Evolutionary conservation across 495 filamentous ascomycete genomes (phyloP), one percentile per base, ranked within the genome.

Genomic region (Neurospora intermedia): DNA sequence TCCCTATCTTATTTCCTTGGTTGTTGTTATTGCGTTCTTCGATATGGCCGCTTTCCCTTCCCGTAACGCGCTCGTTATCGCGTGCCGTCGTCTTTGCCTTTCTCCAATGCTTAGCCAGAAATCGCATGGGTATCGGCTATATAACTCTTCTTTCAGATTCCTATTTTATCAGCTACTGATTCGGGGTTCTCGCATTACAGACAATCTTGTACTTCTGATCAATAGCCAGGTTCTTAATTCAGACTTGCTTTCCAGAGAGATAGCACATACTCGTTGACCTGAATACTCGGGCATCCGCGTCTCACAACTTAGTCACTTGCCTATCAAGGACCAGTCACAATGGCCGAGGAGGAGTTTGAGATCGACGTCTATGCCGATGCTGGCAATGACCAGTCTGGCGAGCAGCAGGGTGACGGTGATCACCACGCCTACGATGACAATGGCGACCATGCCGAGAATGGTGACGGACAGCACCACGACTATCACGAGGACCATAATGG

Each of bases 291-390:
- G 27, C 62, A 35, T 71, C 62, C 39, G 11, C 72, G 31, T 69
- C 62, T 59, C 35, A 62, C 69, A 27, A 40, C 23, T 71, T 43
- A 73, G 71, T 27, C 59, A 48, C 66, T 43, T 69, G 5, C 42
- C 43, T 4, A 11, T 31, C 42, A 31, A 54, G 73, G 31, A 20
- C 69, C 31, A 59, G 66, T 35, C 73, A 78, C 8, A 69, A 83
- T 83, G 81, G 80, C 80, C 75, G 96, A 98, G 81, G 94, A 96
- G 82, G 94, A 97, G 78, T 98, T 98, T 87, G 96, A 98, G 81
- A 97, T 98, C 87, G 96, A 98, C 81, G 94, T 98, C 83, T 98
- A 97, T 81, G 95, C 93, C 75, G 94, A 98, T 80, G 90, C 92
- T 69, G 86, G 85, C 75, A 81, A 79, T 27, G 81, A 85, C 40